Evolutionary conservation across 2,329 filamentous ascomycete genomes (phyloP), one percentile per base, ranked within the genome.

Genomic region (Hysterium pulicare): DNA sequence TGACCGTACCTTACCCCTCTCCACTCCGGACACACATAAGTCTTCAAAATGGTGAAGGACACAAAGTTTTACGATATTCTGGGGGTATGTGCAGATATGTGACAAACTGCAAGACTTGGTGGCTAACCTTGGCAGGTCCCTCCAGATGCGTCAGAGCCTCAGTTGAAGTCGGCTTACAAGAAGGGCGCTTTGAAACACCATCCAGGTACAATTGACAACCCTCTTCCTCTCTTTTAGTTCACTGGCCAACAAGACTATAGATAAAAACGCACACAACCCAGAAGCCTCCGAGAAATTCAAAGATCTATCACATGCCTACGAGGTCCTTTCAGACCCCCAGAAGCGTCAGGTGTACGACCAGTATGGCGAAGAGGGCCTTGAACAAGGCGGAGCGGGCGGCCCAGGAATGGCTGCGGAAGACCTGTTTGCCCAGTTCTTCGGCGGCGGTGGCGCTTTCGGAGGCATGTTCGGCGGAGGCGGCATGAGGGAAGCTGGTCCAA

Each of bases 221-320:
- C 15, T 28, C 54, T 57, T 41, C 58, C 43, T 22, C 43, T 24
- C n/a, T 2, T 16, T 32, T 38, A 37, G n/a, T 6, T 33, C 13
- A 17, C 28, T 21, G 17, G 17, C 49, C 61, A 41, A 61, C 55
- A n/a, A 19, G 15, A 8, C 13, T 42, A 28, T 55, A 94, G 91
- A 98, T 72, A 98, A 98, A 80, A 98, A 98, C 71, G 82, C 85
- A 52, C 83, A 93, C 75, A 94, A 95, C 75, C 90, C 90, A 31
- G 86, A 84, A 20, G 90, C 93, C 39, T 90, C 91, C 58, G 90
- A 95, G 48, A 98, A 96, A 72, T 98, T 98, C 84, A 97, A 98
- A 77, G 90, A 96, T 61, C 79, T 96, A 48, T 95, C 90, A 53
- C 85, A 91, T 64, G 93, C 93, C 48, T 98, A 97, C 72, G 93